A percentile compares a stretch with the other conserved stretches of the same genome.
Conservation (phyloP, 306 rosid species). For the Pyrus betulifolia region DNA sequence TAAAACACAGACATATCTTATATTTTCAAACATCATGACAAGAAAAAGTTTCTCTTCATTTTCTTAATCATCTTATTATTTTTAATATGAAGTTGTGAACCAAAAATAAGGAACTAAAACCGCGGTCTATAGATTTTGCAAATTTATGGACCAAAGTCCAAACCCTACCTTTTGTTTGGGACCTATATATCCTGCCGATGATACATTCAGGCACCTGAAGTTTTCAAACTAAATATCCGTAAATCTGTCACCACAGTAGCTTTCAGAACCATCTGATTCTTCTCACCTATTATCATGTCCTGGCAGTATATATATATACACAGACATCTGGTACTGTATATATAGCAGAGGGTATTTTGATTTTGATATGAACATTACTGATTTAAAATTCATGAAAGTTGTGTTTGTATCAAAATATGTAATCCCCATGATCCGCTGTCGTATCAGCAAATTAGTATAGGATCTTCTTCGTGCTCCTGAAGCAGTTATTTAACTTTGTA, state of each 20-base stretch:
- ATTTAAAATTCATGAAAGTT: not conserved
- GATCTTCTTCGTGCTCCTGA: conserved; percentile 17
- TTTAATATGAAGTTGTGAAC: too few species aligned
- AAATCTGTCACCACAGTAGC: not conserved
- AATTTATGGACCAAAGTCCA: too few species aligned
- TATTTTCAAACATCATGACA: not conserved
- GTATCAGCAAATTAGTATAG: not conserved
- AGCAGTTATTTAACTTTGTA: not conserved
- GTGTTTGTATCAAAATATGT: too few species aligned
- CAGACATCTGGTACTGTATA: not conserved
- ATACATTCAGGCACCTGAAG: too few species aligned
- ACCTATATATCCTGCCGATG: too few species aligned
- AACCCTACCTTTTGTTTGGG: not conserved
- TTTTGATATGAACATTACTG: not conserved
- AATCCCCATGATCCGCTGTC: not conserved
- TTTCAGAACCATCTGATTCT: conserved; percentile 11
- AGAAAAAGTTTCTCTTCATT: too few species aligned
- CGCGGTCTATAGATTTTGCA: too few species aligned
- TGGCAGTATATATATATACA: not conserved
- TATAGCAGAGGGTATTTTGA: not conserved
- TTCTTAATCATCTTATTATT: too few species aligned
- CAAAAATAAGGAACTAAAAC: too few species aligned
- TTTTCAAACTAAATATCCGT: not conserved
- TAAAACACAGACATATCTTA: not conserved
- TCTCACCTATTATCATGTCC: not conserved